These are phyloP conservation scores for Buddleja alternifolia DNA, from an alignment of 257 asterid species.

Conservation along the genomic window DNA sequence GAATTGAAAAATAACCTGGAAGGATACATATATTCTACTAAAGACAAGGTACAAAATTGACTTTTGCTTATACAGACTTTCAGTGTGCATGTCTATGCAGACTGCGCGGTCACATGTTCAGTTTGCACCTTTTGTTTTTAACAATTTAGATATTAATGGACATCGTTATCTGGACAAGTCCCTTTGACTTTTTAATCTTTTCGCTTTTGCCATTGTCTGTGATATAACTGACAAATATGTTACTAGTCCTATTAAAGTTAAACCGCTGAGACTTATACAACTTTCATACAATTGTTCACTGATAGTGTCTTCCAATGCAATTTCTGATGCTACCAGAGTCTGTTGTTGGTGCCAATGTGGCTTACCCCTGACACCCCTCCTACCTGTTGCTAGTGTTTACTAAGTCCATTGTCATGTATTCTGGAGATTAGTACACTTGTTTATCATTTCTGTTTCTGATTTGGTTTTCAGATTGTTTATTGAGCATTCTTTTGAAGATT, in stretches of 20 bases:
- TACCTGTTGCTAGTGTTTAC: not conserved
- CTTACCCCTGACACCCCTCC: not conserved
- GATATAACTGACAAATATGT: slow-evolving; percentile 9
- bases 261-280: not conserved
- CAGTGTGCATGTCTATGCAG: not conserved
- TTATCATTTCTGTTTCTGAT: slow-evolving; percentile 12
- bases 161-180: slow-evolving; percentile 1
- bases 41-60: slow-evolving; percentile 73
- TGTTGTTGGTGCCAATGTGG: slow-evolving; percentile 20
- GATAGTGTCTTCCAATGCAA: slow-evolving; percentile 6
- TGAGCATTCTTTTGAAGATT: not conserved
- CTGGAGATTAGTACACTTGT: not conserved
- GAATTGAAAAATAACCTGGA: slow-evolving; percentile 95
- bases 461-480: slow-evolving; percentile 17
- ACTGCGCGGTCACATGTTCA: slow-evolving; percentile 10
- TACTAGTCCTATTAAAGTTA: slow-evolving; percentile 14
- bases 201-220: slow-evolving; percentile 8
- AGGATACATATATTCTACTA: slow-evolving; percentile 91
- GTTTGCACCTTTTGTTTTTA: slow-evolving; percentile 11
- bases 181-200: slow-evolving; percentile 1
- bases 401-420: not conserved
- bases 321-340: slow-evolving; percentile 7
- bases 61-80: slow-evolving; percentile 19
- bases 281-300: slow-evolving; percentile 23
- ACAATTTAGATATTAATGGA: slow-evolving; percentile 17